Evolutionary conservation across 306 rosid genomes (phyloP).

Genomic region (Cucurbita ficifolia): DNA sequence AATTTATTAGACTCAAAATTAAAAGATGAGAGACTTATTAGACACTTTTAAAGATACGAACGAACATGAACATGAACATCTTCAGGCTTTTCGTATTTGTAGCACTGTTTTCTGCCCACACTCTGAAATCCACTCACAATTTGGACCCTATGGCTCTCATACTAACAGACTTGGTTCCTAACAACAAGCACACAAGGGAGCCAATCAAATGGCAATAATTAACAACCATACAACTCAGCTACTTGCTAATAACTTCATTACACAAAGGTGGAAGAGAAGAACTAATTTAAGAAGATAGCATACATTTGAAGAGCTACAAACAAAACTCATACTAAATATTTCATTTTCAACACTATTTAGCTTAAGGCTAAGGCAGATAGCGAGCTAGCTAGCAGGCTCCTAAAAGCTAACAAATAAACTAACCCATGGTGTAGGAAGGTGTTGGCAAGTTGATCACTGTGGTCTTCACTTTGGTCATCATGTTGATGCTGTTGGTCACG

Average conservation of each 20-base stretch:
- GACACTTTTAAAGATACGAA: no score
- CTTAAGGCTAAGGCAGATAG: neutral
- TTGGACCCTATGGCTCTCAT: conserved; percentile 4
- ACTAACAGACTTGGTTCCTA: neutral
- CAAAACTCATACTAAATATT: neutral
- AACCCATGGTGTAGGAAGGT: conserved; percentile 76
- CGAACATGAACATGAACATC: no score
- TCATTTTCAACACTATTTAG: neutral
- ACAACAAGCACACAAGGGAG: neutral
- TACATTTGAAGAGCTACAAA: neutral
- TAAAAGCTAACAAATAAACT: conserved; percentile 7
- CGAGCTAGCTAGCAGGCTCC: neutral
- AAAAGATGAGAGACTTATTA: no score
- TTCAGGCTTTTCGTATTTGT: neutral
- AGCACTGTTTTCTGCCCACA: neutral
- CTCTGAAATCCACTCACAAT: neutral
- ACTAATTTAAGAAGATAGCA: neutral
- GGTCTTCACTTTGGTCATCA: conserved; percentile 91
- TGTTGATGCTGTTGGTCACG: conserved; percentile 89
- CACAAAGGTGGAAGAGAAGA: neutral
- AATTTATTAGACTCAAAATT: no score
- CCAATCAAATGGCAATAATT: neutral
- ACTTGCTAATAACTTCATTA: neutral
- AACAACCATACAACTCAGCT: neutral
- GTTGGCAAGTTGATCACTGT: conserved; percentile 11